Conservation (phyloP, 2,329 filamentous ascomycete species). For the Graphiopsis chlorocephala region DNA sequence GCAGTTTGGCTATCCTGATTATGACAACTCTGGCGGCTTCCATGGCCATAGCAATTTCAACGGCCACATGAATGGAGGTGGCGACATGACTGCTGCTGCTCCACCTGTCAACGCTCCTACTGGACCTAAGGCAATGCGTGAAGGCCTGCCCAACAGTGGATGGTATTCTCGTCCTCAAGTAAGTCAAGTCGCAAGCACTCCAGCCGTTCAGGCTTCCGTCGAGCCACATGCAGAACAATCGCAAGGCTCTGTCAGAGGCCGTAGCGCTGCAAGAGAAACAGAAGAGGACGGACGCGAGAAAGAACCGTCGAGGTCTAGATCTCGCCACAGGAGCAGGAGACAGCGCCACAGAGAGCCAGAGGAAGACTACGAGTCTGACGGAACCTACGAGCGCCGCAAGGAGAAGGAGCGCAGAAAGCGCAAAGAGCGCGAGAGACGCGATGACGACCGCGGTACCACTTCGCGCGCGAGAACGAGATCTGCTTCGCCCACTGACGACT, state of each 20-base stretch:
- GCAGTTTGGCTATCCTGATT: constrained; percentile 3
- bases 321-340: constrained; percentile 47
- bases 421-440: constrained; percentile 41
- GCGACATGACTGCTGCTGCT: constrained; percentile 18
- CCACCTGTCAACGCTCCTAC: constrained; percentile 65
- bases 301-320: constrained; percentile 33
- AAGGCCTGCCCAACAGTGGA: constrained; percentile 80
- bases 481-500: constrained; percentile 59
- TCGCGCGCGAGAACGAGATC: constrained; percentile 59
- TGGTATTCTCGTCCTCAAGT: constrained; percentile 43
- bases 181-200: constrained; percentile 9
- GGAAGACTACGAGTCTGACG: constrained; percentile 43
- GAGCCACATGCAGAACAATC: constrained; percentile 1
- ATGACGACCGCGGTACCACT: constrained; percentile 46
- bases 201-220: background rate
- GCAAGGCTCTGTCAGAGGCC: constrained; percentile 12
- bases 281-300: constrained; percentile 23
- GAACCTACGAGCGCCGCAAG: constrained; percentile 36
- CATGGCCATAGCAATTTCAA: constrained; percentile 50
- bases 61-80: constrained; percentile 28
- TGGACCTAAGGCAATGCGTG: constrained; percentile 90
- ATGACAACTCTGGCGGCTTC: constrained; percentile 36
- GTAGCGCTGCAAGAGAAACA: constrained; percentile 6
- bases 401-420: constrained; percentile 31
- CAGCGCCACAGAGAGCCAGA: constrained; percentile 52